Evolutionary conservation across 805 yeast species (phyloP), one percentile per base, ranked within the genome.

Genomic region (Cyberlindnera xylosilytica): DNA sequence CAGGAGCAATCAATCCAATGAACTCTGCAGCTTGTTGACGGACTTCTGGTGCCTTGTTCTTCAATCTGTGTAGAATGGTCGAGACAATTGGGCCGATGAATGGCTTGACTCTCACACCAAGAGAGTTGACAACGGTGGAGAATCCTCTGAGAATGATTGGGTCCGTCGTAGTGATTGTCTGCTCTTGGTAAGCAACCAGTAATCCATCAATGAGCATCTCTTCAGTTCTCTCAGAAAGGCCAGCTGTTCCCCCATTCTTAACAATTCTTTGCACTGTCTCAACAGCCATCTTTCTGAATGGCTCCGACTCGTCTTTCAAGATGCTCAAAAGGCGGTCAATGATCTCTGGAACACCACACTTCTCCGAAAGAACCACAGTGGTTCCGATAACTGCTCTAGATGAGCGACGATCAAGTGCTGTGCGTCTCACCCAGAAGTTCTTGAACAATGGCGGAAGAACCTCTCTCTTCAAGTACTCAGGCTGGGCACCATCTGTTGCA

Each of bases 21-120:
- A 91, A 62, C 51, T 86, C 93, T 0, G 96, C 87, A 1, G 97
- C 81, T 60, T 87, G 93, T 54, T 85, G 85, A 44, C 99, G 76
- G 1, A 83, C 78, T 35, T 78, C 81, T 0, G 90, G 79, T 0
- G 75, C 65, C 51, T 85, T 82, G 54, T 85, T 83, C 50, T 82
- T 82, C 51, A 89, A 63, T 39, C 93, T 73, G 58, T 81, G 85
- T 27, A 91, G 68, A 11, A 87, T 68, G 0, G 87, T 78, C 47
- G 88, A 78, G 2, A 87, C 74, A 24, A 89, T 79, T 6, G 85
- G 79, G 12, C 85, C 76, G 18, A 90, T 53, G 56, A 83, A 89
- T 0, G 91, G 90, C 54, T 74, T 76, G 36, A 80, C 73, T 41
- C 96, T 66, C 6, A 64, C 52, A 16, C 84, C 88, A 20, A 90